Evolutionary conservation across 768 basidiomycete genomes (phyloP).

Genomic region (Tylopilus rubrobrunneus): DNA sequence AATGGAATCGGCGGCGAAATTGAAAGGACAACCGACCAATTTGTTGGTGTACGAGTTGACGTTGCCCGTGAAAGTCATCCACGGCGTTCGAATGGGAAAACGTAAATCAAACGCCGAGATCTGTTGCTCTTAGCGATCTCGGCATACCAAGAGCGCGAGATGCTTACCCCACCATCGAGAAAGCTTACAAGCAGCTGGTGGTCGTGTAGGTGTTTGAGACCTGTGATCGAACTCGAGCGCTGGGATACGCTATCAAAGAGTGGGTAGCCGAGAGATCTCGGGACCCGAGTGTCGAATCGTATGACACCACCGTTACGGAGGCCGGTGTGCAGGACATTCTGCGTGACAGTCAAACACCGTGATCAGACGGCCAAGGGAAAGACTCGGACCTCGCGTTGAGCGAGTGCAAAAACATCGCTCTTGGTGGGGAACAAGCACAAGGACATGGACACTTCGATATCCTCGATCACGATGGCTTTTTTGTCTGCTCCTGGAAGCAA

Average conservation of each 20-base stretch:
- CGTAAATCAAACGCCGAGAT: conserved; percentile 62
- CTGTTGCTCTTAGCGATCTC: conserved; percentile 32
- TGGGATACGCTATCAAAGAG: conserved; percentile 38
- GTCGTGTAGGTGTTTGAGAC: conserved; percentile 47
- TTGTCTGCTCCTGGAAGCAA: conserved; percentile 46
- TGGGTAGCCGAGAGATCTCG: conserved; percentile 32
- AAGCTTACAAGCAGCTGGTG: conserved; percentile 54
- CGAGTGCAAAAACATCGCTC: conserved; percentile 64
- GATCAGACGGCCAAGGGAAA: neutral
- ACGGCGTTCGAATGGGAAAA: conserved; percentile 43
- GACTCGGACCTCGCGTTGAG: conserved; percentile 44
- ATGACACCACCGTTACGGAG: conserved; percentile 56
- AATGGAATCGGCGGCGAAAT: neutral
- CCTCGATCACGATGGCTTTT: conserved; percentile 48
- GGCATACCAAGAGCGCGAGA: neutral
- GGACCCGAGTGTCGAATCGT: conserved; percentile 54
- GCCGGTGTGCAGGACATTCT: conserved; percentile 55
- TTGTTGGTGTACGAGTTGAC: conserved; percentile 49
- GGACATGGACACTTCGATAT: conserved; percentile 40
- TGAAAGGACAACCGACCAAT: conserved; percentile 40
- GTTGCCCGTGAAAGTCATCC: conserved; percentile 50
- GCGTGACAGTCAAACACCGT: neutral
- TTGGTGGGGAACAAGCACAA: conserved; percentile 44
- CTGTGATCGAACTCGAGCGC: conserved; percentile 46
- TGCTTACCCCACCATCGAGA: conserved; percentile 56